Evolutionary conservation across 257 asterid species (phyloP).

Genomic region (Solanum bulbocastanum): DNA sequence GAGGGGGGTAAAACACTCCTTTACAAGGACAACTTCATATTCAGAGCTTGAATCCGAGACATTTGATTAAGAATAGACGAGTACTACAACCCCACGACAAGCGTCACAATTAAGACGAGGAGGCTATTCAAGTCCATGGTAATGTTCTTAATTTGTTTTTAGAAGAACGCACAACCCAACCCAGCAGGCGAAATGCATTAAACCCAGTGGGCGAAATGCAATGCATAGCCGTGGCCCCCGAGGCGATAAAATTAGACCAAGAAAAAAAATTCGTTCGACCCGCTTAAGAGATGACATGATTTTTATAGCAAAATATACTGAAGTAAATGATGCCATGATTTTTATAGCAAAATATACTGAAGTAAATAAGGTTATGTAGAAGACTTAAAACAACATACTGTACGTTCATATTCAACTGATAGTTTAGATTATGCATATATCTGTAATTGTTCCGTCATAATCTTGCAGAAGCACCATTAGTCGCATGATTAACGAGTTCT

Average conservation of each 20-base stretch:
- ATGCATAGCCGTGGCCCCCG: background rate
- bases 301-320: background rate
- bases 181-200: background rate
- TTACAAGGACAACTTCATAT: background rate
- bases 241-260: background rate
- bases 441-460: conserved; percentile 17
- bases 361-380: background rate
- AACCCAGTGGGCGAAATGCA: background rate
- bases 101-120: background rate
- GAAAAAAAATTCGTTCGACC: background rate
- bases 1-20: background rate
- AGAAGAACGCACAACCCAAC: background rate
- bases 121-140: background rate
- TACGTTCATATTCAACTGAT: background rate
- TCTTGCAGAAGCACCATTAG: conserved; percentile 35
- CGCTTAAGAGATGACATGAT: background rate
- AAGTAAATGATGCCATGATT: background rate
- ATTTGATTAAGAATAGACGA: background rate
- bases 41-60: no score
- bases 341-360: background rate
- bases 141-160: background rate
- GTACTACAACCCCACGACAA: background rate
- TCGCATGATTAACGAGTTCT: conserved; percentile 49
- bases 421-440: background rate
- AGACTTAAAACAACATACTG: background rate